Evolutionary conservation across 2,329 filamentous ascomycete genomes (phyloP).

Genomic region (Paramyrothecium roridum): DNA sequence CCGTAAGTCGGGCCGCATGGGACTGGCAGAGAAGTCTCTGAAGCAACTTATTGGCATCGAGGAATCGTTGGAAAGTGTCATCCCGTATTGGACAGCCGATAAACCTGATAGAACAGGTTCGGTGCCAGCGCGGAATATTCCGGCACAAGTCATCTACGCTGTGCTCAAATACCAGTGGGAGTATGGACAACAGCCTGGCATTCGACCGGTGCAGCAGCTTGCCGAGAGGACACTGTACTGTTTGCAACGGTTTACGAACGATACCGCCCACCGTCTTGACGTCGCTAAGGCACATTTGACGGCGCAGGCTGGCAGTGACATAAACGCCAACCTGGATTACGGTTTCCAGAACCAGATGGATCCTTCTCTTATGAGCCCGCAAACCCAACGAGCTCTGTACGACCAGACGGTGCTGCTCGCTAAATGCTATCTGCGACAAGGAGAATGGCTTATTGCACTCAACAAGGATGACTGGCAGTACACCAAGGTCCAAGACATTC

Average conservation of each 20-base stretch:
- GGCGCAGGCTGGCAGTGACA: constrained; percentile 42
- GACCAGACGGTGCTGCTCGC: constrained; percentile 74
- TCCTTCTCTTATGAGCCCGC: constrained; percentile 41
- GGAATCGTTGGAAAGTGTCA: constrained; percentile 55
- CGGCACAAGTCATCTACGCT: constrained; percentile 88
- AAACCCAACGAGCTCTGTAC: constrained; percentile 49
- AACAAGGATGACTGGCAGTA: constrained; percentile 88
- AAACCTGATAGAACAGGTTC: constrained; percentile 10
- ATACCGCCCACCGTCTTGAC: constrained; percentile 54
- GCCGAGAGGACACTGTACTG: constrained; percentile 54
- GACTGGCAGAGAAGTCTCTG: constrained; percentile 90
- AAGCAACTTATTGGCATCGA: constrained; percentile 82
- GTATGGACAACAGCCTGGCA: constrained; percentile 59
- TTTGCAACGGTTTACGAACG: constrained; percentile 58
- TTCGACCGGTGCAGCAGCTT: not conserved
- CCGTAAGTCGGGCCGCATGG: constrained; percentile 91
- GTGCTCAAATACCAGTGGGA: constrained; percentile 97
- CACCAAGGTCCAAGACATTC: constrained; percentile 80
- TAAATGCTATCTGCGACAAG: constrained; percentile 93
- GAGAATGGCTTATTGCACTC: constrained; percentile 88
- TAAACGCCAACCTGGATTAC: constrained; percentile 43
- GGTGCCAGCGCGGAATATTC: constrained; percentile 41
- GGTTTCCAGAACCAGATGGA: constrained; percentile 47
- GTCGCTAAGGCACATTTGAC: constrained; percentile 48
- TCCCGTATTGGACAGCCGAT: constrained; percentile 55